Percentiles rank a stretch among this genome's conserved stretches.
phyloP scores from a whole-genome alignment of 2,329 filamentous ascomycete species.

The Beauveria australis region DNA sequence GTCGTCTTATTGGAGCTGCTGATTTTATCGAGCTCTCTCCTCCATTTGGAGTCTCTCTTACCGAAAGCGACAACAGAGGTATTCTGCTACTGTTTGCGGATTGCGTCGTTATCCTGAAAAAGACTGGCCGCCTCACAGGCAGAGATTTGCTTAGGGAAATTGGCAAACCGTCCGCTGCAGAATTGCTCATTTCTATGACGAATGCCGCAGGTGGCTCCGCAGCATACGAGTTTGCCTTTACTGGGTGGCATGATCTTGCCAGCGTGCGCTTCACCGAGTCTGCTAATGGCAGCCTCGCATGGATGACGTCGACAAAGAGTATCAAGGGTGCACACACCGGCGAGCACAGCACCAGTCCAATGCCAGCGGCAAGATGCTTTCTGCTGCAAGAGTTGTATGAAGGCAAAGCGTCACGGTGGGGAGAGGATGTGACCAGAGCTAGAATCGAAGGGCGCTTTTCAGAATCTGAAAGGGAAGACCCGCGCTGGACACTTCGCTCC shows the following conservation, averaged over 20 bases:
- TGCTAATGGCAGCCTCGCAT: constrained; percentile 53
- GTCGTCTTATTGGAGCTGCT: constrained; percentile 70
- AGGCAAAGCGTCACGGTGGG: constrained; percentile 64
- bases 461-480: constrained; percentile 73
- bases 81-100: constrained; percentile 83
- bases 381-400: constrained; percentile 69
- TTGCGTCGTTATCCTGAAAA: constrained; percentile 68
- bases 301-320: constrained; percentile 58
- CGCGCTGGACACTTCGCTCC: constrained; percentile 72
- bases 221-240: constrained; percentile 65
- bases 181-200: constrained; percentile 54
- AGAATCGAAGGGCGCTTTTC: constrained; percentile 77
- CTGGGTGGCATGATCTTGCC: constrained; percentile 60
- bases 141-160: constrained; percentile 76
- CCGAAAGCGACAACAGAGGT: constrained; percentile 45
- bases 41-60: constrained; percentile 50
- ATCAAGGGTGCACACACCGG: constrained; percentile 47
- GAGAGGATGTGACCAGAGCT: constrained; percentile 81
- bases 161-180: constrained; percentile 65
- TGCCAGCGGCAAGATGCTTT: constrained; percentile 58
- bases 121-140: constrained; percentile 57
- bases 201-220: constrained; percentile 53
- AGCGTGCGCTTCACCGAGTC: constrained; percentile 69
- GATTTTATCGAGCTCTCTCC: constrained; percentile 72
- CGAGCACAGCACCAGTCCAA: constrained; percentile 32